Evolutionary conservation across 169 alveolate genomes (phyloP).

Genomic region (Plasmodium ovale): DNA sequence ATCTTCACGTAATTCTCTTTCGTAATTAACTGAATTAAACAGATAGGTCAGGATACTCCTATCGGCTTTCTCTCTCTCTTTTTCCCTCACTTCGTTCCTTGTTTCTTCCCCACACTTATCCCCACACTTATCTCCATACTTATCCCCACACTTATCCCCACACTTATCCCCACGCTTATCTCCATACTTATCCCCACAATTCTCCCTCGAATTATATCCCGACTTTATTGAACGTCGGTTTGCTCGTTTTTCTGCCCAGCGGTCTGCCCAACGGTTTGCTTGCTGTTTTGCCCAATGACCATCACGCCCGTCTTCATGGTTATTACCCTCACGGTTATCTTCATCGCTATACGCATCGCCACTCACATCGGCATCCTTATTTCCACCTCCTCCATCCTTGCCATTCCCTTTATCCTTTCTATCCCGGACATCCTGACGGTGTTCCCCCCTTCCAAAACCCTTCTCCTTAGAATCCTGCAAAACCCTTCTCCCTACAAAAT

Average conservation of each 20-base stretch:
- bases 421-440: neutral
- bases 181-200: neutral
- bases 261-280: neutral
- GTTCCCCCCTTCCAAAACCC: neutral
- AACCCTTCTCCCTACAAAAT: neutral
- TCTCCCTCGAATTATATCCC: neutral
- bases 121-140: neutral
- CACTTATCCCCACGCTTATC: neutral
- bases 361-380: neutral
- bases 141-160: neutral
- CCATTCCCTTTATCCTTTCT: neutral
- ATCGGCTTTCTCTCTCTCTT: constrained; percentile 4
- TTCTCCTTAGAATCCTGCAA: neutral
- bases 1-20: constrained; percentile 23
- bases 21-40: constrained; percentile 7
- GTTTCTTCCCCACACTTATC: neutral
- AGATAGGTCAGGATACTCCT: neutral
- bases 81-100: neutral
- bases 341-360: neutral
- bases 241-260: neutral
- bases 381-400: neutral
- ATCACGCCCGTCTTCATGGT: neutral
- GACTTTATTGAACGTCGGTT: neutral
- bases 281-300: neutral
- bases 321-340: neutral